phyloP scores from a whole-genome alignment of 2,329 filamentous ascomycete genomes.

The Fusarium sp. region DNA sequence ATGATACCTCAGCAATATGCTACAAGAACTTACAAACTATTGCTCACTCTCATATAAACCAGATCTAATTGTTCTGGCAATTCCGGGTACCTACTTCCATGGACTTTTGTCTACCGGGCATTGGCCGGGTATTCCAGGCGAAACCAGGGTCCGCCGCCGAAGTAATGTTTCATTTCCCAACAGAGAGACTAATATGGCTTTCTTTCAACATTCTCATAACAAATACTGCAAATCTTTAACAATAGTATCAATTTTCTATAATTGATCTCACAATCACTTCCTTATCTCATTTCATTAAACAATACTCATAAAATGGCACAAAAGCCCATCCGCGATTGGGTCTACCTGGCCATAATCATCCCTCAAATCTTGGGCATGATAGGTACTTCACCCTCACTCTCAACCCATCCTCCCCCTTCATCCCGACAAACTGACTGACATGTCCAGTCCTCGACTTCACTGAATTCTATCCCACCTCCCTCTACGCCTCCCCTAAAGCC shows the following conservation, averaged over 20 bases:
- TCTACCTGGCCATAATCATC: conserved; percentile 54
- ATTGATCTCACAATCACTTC: background rate
- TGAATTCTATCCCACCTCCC: conserved; percentile 63
- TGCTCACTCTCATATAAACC: rapidly evolving
- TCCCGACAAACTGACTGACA: conserved; percentile 14
- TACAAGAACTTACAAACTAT: rapidly evolving
- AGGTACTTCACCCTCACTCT: conserved; percentile 43
- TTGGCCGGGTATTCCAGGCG: conserved; percentile 11
- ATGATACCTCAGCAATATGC: background rate
- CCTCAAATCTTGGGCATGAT: conserved; percentile 56
- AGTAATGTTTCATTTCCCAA: conserved; percentile 33
- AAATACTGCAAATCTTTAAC: background rate
- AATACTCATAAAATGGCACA: conserved; percentile 35
- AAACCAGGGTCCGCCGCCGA: conserved; percentile 24
- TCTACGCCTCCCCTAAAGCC: conserved; percentile 57
- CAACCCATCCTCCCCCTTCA: background rate
- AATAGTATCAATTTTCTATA: background rate
- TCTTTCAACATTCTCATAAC: background rate
- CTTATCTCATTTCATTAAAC: rapidly evolving
- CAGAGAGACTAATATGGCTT: background rate
- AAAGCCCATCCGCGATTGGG: conserved; percentile 51
- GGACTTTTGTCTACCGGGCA: background rate
- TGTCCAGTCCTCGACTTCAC: conserved; percentile 66
- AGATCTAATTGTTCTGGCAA: background rate
- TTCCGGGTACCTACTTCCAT: too few species aligned